Conservation (phyloP, 2,329 filamentous ascomycete species). For the Byssothecium circinans region DNA sequence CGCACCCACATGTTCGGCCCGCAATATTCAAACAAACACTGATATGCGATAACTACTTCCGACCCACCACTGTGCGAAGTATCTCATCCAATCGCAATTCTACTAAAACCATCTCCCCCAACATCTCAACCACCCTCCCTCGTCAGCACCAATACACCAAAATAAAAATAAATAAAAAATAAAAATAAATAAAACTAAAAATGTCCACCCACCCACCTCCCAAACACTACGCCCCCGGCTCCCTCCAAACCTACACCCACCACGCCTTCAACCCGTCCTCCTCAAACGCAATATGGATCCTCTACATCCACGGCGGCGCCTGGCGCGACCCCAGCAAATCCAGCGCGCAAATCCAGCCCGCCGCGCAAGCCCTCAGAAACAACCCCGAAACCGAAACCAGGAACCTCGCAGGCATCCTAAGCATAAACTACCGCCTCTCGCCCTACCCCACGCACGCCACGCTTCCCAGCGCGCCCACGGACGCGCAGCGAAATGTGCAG, state of each 20-base stretch:
- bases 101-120: too few relatives aligned
- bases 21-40: too few relatives aligned
- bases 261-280: constrained; percentile 38
- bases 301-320: constrained; percentile 55
- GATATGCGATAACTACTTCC: too few relatives aligned
- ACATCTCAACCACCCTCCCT: too few relatives aligned
- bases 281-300: constrained; percentile 34
- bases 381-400: constrained; percentile 14
- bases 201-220: not conserved
- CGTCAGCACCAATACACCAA: too few relatives aligned
- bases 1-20: too few relatives aligned
- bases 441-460: constrained; percentile 49
- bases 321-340: constrained; percentile 52
- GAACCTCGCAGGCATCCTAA: constrained; percentile 62
- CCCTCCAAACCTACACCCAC: constrained; percentile 47
- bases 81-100: too few relatives aligned
- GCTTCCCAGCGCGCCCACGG: constrained; percentile 52
- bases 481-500: constrained; percentile 50
- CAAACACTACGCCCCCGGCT: constrained; percentile 13
- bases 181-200: not conserved
- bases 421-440: constrained; percentile 66
- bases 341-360: constrained; percentile 38
- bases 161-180: too few relatives aligned
- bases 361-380: constrained; percentile 40
- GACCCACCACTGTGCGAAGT: too few relatives aligned